Conservation (phyloP, 208 protist genomes). For the Leishmania turanica region DNA sequence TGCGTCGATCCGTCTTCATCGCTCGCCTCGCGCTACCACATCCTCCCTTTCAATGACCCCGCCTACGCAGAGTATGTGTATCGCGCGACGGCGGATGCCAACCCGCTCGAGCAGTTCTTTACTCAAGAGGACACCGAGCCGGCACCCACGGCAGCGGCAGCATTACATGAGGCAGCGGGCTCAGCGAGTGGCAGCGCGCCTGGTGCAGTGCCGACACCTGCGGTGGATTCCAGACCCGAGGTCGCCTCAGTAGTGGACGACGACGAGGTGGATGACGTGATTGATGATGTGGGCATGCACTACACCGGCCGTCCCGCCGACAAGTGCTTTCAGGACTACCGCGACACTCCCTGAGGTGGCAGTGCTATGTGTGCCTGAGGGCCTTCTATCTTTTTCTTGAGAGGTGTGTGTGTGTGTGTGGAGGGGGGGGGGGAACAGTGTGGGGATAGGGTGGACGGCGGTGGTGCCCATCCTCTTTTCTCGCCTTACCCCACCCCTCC, state of each 20-base stretch:
- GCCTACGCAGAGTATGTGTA: slow-evolving; percentile 86
- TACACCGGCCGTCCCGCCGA: slow-evolving; percentile 39
- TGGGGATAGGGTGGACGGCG: background rate
- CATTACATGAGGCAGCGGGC: background rate
- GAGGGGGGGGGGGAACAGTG: background rate
- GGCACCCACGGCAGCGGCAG: background rate
- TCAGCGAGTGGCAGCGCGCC: background rate
- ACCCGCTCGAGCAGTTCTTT: slow-evolving; percentile 81
- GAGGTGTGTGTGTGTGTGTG: background rate
- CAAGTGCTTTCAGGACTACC: slow-evolving; percentile 46
- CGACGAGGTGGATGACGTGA: slow-evolving; percentile 50
- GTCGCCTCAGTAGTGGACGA: background rate
- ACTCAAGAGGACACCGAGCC: background rate
- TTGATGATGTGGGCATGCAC: slow-evolving; percentile 79
- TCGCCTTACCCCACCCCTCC: background rate
- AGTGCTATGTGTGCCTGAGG: background rate
- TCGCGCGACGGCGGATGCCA: slow-evolving; percentile 71
- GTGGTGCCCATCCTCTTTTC: background rate
- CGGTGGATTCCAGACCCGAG: background rate
- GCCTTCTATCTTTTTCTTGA: background rate
- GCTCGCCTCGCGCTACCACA: slow-evolving; percentile 56
- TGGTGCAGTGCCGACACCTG: background rate
- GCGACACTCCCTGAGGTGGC: background rate
- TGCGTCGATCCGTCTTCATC: slow-evolving; percentile 46
- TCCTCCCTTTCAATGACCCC: slow-evolving; percentile 52